phyloP scores from a whole-genome alignment of 176 grass and related monocot genomes.

The Musa beccarii region DNA sequence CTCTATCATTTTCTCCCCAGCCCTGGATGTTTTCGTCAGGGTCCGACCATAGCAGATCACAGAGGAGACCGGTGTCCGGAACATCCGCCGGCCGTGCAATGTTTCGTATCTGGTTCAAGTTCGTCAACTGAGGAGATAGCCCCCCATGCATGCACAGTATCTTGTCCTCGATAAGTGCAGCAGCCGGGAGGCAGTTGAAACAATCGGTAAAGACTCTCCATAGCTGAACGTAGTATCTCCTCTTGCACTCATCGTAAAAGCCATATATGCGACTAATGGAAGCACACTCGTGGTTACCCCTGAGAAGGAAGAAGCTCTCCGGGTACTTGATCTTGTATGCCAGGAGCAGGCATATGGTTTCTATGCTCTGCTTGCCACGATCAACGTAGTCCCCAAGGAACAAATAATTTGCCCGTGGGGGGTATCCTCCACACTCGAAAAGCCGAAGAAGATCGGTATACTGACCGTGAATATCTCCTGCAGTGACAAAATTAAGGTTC shows the following conservation, averaged over 20 bases:
- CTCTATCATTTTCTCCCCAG: conserved; percentile 11
- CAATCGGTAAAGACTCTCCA: conserved; percentile 13
- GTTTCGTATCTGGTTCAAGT: conserved; percentile 7
- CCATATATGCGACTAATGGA: conserved; percentile 13
- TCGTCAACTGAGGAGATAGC: background rate
- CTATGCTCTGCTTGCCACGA: conserved; percentile 5
- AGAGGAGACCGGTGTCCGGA: conserved; percentile 1
- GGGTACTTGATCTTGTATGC: conserved; percentile 18
- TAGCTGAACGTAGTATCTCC: background rate
- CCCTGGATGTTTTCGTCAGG: background rate
- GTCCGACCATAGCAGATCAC: conserved; percentile 12
- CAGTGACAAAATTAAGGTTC: background rate
- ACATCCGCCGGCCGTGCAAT: background rate
- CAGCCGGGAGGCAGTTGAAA: conserved; percentile 7
- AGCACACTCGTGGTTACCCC: conserved; percentile 14
- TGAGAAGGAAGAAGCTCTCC: conserved; percentile 10
- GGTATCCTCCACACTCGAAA: conserved; percentile 8
- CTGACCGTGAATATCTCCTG: conserved; percentile 12
- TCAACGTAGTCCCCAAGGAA: conserved; percentile 14
- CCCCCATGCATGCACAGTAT: conserved; percentile 16
- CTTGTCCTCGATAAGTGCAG: conserved; percentile 4
- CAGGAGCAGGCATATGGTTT: conserved; percentile 15
- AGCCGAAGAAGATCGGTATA: conserved; percentile 12
- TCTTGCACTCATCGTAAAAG: conserved; percentile 15
- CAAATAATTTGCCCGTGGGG: conserved; percentile 2